Percentiles rank a stretch among this genome's conserved stretches.
These are phyloP conservation scores for Geotrichum phurueaensis DNA, from an alignment of 1,139 yeast species.

Conservation along the genomic window DNA sequence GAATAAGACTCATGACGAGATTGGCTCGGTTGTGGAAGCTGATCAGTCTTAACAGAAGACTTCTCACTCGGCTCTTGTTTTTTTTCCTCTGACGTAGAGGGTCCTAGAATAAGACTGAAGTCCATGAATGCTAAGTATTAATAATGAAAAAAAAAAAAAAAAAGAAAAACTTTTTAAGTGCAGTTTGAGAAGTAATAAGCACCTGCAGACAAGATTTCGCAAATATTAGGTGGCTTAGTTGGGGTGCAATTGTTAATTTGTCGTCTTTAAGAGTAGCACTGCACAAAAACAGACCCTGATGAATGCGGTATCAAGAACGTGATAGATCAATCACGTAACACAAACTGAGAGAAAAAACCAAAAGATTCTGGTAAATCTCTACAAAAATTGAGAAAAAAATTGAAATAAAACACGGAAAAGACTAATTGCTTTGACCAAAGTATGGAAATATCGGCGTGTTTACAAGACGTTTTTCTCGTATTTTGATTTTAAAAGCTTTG, in stretches of 20 bases:
- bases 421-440: neutral
- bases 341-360: neutral
- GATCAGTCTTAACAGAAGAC: neutral
- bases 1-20: constrained; percentile 1
- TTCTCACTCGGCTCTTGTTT: constrained; percentile 1
- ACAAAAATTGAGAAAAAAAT: neutral
- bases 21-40: neutral
- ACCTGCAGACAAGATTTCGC: neutral
- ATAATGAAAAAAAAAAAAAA: too few relatives aligned
- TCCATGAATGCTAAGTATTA: constrained; percentile 3
- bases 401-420: neutral
- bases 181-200: neutral
- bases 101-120: constrained; percentile 6
- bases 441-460: neutral
- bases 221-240: neutral
- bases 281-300: neutral
- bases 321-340: neutral
- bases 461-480: neutral
- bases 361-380: neutral
- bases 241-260: neutral
- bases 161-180: neutral
- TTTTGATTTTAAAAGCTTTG: neutral
- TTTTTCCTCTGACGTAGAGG: constrained; percentile 4
- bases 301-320: neutral
- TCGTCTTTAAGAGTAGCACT: neutral